A percentile compares a stretch with the other conserved stretches of the same genome.
Conservation (phyloP, 352 stramenopile genomes). For the Elongisporangium anandrum region DNA sequence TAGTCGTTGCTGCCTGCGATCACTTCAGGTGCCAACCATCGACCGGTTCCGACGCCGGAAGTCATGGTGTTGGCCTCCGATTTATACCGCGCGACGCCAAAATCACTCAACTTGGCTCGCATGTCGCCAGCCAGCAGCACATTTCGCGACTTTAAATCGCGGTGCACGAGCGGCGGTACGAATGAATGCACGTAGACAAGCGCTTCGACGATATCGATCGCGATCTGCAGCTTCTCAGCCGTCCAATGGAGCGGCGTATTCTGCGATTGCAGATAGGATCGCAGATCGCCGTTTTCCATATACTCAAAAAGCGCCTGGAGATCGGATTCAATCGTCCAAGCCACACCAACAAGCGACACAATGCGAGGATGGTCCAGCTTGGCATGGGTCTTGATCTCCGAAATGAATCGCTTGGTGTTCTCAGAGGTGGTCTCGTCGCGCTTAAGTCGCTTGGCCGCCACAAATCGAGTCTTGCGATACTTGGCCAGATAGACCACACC, state of each 20-base stretch:
- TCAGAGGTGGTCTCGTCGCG: slow-evolving; percentile 30
- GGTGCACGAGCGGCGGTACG: slow-evolving; percentile 45
- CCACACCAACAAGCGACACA: slow-evolving; percentile 47
- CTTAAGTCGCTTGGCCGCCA: slow-evolving; percentile 48
- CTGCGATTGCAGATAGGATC: slow-evolving; percentile 23
- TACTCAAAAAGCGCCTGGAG: slow-evolving; percentile 63
- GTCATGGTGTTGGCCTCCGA: slow-evolving; percentile 52
- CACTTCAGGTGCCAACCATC: slow-evolving; percentile 54
- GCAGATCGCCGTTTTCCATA: slow-evolving; percentile 49
- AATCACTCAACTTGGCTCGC: slow-evolving; percentile 40
- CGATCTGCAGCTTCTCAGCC: slow-evolving; percentile 45
- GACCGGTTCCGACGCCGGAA: slow-evolving; percentile 33
- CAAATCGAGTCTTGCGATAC: slow-evolving; percentile 27
- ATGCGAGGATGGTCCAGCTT: slow-evolving; percentile 45
- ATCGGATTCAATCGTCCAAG: slow-evolving; percentile 51
- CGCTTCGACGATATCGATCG: slow-evolving; percentile 51
- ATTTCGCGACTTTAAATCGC: slow-evolving; percentile 56
- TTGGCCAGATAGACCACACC: slow-evolving; percentile 40
- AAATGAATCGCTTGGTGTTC: slow-evolving; percentile 41
- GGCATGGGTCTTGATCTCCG: slow-evolving; percentile 50
- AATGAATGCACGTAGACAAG: slow-evolving; percentile 73
- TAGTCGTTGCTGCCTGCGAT: slow-evolving; percentile 43
- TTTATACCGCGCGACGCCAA: slow-evolving; percentile 31
- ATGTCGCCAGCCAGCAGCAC: slow-evolving; percentile 32
- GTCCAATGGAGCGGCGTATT: slow-evolving; percentile 25